These are phyloP conservation scores for Coemansia linderi DNA, from an alignment of 371 early-diverging fungal species.

Conservation along the genomic window DNA sequence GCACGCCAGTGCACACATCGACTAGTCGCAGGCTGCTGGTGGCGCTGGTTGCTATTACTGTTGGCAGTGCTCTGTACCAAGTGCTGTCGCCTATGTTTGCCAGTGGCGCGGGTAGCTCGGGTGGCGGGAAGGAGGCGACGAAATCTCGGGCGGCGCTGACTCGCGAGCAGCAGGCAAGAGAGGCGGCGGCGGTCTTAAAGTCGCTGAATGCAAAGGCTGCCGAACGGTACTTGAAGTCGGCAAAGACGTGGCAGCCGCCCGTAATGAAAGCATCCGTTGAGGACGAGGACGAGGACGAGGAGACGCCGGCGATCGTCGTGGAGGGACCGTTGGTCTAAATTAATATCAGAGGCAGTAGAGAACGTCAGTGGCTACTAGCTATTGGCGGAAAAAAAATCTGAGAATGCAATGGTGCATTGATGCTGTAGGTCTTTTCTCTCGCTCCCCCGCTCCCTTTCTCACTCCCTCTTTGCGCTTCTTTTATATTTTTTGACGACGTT, in stretches of 20 bases:
- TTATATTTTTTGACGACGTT: not conserved
- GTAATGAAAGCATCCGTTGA: not conserved
- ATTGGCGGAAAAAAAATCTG: slow-evolving; percentile 10
- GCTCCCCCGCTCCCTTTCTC: not conserved
- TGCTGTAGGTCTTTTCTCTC: not conserved
- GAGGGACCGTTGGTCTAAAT: slow-evolving; percentile 34
- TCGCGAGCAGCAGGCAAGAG: slow-evolving; percentile 46
- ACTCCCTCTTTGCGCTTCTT: slow-evolving; percentile 1
- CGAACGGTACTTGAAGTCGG: slow-evolving; percentile 25
- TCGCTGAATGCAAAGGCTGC: slow-evolving; percentile 35
- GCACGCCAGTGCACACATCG: not conserved
- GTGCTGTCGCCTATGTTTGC: slow-evolving; percentile 34
- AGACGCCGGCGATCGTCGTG: slow-evolving; percentile 9
- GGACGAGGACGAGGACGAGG: slow-evolving; percentile 14
- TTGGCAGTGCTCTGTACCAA: slow-evolving; percentile 38
- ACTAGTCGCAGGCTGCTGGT: slow-evolving; percentile 24
- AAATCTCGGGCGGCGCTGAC: slow-evolving; percentile 24
- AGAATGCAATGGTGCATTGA: not conserved
- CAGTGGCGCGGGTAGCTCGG: slow-evolving; percentile 12
- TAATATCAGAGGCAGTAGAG: not conserved
- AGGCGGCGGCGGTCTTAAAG: slow-evolving; percentile 37
- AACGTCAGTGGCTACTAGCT: slow-evolving; percentile 17
- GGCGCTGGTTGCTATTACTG: slow-evolving; percentile 23
- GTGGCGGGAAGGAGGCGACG: not conserved
- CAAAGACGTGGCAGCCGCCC: slow-evolving; percentile 40